These are phyloP conservation scores for Diaporthe citriasiana DNA, from an alignment of 2,329 filamentous ascomycete species.

Conservation along the genomic window DNA sequence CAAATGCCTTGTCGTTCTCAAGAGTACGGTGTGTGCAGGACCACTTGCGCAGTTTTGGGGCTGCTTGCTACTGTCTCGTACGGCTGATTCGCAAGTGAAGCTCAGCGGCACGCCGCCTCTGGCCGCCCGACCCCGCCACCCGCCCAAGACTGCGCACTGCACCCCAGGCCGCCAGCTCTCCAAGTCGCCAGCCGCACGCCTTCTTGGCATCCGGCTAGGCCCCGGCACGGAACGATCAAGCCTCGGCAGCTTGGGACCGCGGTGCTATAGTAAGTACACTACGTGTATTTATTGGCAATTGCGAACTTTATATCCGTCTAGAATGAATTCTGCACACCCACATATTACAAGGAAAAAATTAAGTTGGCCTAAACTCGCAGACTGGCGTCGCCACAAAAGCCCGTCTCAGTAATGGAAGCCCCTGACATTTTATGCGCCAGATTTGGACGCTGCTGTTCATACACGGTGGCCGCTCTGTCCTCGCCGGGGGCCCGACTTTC, in stretches of 20 bases:
- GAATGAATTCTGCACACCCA: background rate
- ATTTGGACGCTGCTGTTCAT: background rate
- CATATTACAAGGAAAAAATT: conserved; percentile 12
- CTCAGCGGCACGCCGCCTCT: background rate
- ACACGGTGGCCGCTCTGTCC: background rate
- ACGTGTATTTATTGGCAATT: background rate
- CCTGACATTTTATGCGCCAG: background rate
- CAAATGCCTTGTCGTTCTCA: background rate
- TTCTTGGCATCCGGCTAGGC: background rate
- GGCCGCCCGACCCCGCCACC: no score
- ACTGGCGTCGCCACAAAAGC: background rate
- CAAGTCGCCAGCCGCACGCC: background rate
- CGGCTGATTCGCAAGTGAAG: background rate
- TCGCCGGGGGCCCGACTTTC: background rate
- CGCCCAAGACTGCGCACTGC: background rate
- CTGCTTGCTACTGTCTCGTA: background rate
- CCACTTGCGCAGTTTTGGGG: background rate
- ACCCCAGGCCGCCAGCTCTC: background rate
- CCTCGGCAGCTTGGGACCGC: background rate
- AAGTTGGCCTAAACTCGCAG: background rate
- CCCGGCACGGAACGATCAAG: background rate
- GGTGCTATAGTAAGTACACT: background rate
- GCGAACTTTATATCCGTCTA: background rate
- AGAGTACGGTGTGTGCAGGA: background rate
- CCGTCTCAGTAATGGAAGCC: background rate